These are phyloP conservation scores for Haberlea rhodopensis DNA, from an alignment of 257 asterid genomes.

Conservation along the genomic window DNA sequence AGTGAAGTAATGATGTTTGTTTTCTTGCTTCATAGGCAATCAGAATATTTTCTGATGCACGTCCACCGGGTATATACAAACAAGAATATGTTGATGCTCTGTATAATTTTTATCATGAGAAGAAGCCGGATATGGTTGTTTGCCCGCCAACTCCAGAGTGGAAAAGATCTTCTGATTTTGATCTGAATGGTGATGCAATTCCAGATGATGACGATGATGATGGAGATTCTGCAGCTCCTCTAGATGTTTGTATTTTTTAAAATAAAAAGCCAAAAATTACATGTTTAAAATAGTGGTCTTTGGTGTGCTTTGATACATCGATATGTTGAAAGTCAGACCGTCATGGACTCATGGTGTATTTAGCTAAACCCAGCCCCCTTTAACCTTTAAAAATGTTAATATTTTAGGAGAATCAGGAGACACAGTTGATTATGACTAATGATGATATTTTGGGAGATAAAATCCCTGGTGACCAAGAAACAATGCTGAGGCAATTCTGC, in stretches of 20 bases:
- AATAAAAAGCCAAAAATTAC: neutral
- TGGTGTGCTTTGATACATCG: conserved; percentile 13
- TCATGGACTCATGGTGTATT: neutral
- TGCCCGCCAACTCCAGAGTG: conserved; percentile 94
- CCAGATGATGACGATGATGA: conserved; percentile 94
- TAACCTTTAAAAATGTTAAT: conserved; percentile 14
- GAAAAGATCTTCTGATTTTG: conserved; percentile 89
- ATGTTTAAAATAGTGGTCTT: conserved; percentile 6
- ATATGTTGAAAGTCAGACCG: conserved; percentile 1
- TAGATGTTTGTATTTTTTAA: conserved; percentile 42
- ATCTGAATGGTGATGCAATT: conserved; percentile 93
- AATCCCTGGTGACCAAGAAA: conserved; percentile 78
- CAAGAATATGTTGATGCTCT: conserved; percentile 84
- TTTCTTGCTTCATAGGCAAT: conserved; percentile 59
- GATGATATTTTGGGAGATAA: conserved; percentile 89
- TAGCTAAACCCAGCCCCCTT: conserved; percentile 1
- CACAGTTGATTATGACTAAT: conserved; percentile 57
- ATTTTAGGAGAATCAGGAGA: conserved; percentile 73
- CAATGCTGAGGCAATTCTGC: conserved; percentile 65
- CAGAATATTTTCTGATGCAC: conserved; percentile 76
- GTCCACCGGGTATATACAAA: conserved; percentile 97
- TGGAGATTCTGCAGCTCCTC: conserved; percentile 58
- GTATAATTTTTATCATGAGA: conserved; percentile 89
- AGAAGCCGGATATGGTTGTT: conserved; percentile 67
- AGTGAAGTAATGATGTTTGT: conserved; percentile 19